Evolutionary conservation across 331 rosid species (phyloP).

Genomic region (Erythrophleum ivorense): DNA sequence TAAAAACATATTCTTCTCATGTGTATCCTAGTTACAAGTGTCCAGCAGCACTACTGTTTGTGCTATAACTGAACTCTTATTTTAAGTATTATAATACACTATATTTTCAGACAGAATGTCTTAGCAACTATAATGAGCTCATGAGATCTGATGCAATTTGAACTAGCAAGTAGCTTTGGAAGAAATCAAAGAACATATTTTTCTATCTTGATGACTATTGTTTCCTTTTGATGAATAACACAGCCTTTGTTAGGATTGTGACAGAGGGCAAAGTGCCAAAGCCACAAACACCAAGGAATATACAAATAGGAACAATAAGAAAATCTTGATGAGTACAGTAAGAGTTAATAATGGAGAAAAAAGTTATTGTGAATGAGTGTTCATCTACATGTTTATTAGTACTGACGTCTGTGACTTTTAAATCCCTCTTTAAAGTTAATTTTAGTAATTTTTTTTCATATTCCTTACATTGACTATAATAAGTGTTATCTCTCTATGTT

Average conservation of each 20-base stretch:
- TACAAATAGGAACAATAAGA: conserved; percentile 21
- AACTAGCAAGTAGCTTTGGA: not conserved
- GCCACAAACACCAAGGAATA: not conserved
- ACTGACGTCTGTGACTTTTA: conserved; percentile 6
- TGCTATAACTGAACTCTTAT: conserved; percentile 6
- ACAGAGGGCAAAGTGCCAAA: conserved; percentile 2
- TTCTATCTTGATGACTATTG: conserved; percentile 1
- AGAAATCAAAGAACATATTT: not conserved
- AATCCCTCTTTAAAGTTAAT: conserved; percentile 18
- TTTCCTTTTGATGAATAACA: conserved; percentile 17
- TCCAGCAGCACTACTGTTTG: not conserved
- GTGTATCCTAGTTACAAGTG: not conserved
- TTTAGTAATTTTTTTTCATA: not conserved
- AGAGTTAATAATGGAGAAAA: conserved; percentile 33
- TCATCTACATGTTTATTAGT: conserved; percentile 11
- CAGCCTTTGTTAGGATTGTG: conserved; percentile 21
- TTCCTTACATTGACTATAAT: conserved; percentile 38
- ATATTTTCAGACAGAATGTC: not conserved
- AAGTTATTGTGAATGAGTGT: conserved; percentile 16
- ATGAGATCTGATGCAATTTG: not conserved
- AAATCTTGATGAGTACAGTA: conserved; percentile 20
- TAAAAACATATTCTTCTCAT: not conserved
- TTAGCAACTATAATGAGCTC: not conserved
- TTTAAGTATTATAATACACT: not conserved
- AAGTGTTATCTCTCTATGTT: conserved; percentile 39